Evolutionary conservation across 352 stramenopile genomes (phyloP).

Genomic region (Globisporangium splendens): DNA sequence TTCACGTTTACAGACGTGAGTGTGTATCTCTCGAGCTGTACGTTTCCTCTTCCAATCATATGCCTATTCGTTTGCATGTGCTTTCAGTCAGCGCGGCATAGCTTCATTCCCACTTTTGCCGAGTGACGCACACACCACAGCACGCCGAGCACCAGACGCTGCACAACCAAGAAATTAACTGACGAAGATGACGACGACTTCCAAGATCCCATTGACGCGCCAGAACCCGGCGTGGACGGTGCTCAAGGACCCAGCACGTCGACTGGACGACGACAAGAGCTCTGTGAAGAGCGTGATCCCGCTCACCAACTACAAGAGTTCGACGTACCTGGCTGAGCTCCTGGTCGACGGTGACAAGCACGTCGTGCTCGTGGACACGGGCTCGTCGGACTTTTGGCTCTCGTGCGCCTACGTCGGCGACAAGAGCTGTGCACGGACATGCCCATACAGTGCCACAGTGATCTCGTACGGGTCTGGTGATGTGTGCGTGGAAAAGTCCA

Average conservation of each 20-base stretch:
- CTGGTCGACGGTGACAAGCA: slow-evolving; percentile 32
- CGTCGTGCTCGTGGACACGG: slow-evolving; percentile 62
- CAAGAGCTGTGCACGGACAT: slow-evolving; percentile 31
- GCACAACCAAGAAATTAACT: neutral
- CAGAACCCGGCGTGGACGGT: slow-evolving; percentile 4
- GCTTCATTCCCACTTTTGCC: neutral
- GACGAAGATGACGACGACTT: neutral
- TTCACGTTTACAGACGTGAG: too few species aligned
- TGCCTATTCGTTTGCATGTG: too few species aligned
- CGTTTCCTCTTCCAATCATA: too few species aligned
- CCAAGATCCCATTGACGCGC: neutral
- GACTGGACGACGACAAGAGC: neutral
- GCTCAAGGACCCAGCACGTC: neutral
- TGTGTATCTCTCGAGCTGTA: too few species aligned
- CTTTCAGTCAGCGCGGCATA: too few species aligned
- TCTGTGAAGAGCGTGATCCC: neutral
- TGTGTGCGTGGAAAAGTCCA: slow-evolving; percentile 47
- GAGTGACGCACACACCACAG: neutral
- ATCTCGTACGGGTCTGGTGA: slow-evolving; percentile 67
- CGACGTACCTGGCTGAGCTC: slow-evolving; percentile 57
- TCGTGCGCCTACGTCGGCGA: slow-evolving; percentile 11
- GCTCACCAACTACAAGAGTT: slow-evolving; percentile 36
- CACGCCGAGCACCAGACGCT: neutral
- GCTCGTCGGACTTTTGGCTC: slow-evolving; percentile 70
- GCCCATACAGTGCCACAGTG: slow-evolving; percentile 27